Base-by-base conservation (phyloP, 108 stramenopile species). In the Pseudonitzschia pungens region DNA sequence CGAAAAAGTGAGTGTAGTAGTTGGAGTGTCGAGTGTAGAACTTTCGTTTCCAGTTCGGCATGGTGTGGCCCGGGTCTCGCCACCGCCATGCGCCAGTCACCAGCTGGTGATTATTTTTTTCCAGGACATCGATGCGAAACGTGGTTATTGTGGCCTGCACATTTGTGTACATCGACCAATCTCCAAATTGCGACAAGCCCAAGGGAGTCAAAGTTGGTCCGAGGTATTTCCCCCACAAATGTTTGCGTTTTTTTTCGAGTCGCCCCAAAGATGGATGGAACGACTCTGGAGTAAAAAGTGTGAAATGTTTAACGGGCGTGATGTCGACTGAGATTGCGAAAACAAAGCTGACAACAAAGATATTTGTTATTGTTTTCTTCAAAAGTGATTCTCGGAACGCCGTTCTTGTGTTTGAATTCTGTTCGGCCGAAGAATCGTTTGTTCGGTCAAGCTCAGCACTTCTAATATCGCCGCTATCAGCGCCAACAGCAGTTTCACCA, bases 21-120 rank as follows among this genome's bases (percentile, higher is more conserved):
- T 58, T 58, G 9, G 31, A 15, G 15, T 31, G 24, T 58, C 57
- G 26, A 27, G 24, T 26, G 26, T 16, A 16, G 28, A 27, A 31
- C 57, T 58, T 58, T 26, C 57, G 26, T 58, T 58, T 26, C 57
- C 57, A 58, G 26, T 58, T 58, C 29, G 57, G 7, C 57, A 58
- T 58, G 10, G n/a, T 6, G 2, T 36, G 2, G 2, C 15, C 10
- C 57, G 9, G 9, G 27, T 58, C 26, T 4, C 26, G 57, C 5
- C 8, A 58, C 27, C 29, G 57, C 57, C 57, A 58, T 58, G 28
- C 14, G 14, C 27, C 27, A 5, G 7, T 14, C 26, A 58, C 57
- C 28, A 31, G 15, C 15, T 22, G 26, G 14, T 26, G 24, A 58
- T 58, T 31, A 58, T 58, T 31, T 31, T 7, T 27, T 21, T 27